Evolutionary conservation across 2,329 filamentous ascomycete species (phyloP).

Genomic region (Orbilia ellipsospora): DNA sequence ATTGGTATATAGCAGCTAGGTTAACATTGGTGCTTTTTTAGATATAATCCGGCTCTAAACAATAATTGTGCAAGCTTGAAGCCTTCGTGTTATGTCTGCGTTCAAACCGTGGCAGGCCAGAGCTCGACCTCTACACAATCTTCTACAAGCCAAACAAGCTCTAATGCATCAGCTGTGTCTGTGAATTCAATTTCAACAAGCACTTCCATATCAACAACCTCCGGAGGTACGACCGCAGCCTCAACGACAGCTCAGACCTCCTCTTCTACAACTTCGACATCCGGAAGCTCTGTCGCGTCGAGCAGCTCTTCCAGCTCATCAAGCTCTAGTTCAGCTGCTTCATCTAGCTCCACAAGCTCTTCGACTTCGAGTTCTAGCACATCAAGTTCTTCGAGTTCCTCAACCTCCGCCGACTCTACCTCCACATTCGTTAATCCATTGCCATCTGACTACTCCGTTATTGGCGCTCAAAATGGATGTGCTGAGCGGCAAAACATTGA

Average conservation of each 20-base stretch:
- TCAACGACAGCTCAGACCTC: neutral
- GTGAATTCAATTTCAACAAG: neutral
- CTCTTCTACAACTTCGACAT: slow-evolving; percentile 2
- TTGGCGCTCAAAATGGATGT: slow-evolving; percentile 19
- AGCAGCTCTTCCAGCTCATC: neutral
- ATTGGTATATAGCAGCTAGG: too few relatives aligned
- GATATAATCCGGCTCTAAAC: slow-evolving; percentile 28
- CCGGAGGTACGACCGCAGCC: neutral
- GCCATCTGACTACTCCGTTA: slow-evolving; percentile 11
- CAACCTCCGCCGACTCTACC: neutral
- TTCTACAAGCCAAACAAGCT: slow-evolving; percentile 6
- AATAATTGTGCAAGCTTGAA: slow-evolving; percentile 21
- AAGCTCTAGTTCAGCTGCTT: neutral
- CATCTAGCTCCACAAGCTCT: neutral
- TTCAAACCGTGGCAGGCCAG: slow-evolving; percentile 5
- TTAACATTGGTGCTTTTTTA: slow-evolving; percentile 3
- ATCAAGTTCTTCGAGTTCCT: neutral
- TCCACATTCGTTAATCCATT: neutral
- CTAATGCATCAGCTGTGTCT: neutral
- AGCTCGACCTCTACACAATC: slow-evolving; percentile 8
- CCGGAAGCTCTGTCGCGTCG: neutral
- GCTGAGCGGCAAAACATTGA: slow-evolving; percentile 27
- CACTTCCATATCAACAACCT: slow-evolving; percentile 10
- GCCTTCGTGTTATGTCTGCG: slow-evolving; percentile 30
- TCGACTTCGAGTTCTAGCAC: neutral